Evolutionary conservation across 305 asterid species (phyloP), one percentile per base, ranked within the genome.

Genomic region (Rubia occidens): DNA sequence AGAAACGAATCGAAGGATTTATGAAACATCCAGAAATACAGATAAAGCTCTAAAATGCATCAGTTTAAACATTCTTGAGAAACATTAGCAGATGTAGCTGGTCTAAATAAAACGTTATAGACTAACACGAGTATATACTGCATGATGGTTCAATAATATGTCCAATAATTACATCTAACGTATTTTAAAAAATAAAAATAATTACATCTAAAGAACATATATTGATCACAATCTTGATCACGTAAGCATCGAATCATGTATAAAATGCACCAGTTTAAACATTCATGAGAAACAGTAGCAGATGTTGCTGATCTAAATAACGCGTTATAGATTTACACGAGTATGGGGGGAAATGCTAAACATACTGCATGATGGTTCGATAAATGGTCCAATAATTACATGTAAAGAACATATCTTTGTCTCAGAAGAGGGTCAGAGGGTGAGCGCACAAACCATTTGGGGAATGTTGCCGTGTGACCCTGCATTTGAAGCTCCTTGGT

Each of bases 381-480:
- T 17, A 51, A 51, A 32, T 14, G 8, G 56, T 51, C 56, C 56
- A 17, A 51, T 51, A 51, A 51, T 17, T 6, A 15, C 58, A 51
- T 51, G 20, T 51, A 51, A 51, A 72, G 20, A 58, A 37, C 17
- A 56, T 59, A 32, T 17, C n/a, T 53, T 13, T 55, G 49, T 15
- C 64, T 24, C 29, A 58, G 49, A 68, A 72, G 74, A 71, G 45
- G 76, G 51, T 45, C 51, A 75, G 67, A 69, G 77, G 63, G 72
- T 66, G 66, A 80, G 53, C 80, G 60, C 10, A 75, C 87, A 44
- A 78, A 92, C 96, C 95, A 87, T 77, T 72, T 81, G 88, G 69
- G 85, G 91, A 74, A 84, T 82, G 74, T 76, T 78, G 66, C 88
- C 84, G 66, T 78, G 90, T 47, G 84, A 37, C 71, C 88, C 89